phyloP scores from a whole-genome alignment of 805 yeast genomes.

The Saccharomycopsis synnaedendra region DNA sequence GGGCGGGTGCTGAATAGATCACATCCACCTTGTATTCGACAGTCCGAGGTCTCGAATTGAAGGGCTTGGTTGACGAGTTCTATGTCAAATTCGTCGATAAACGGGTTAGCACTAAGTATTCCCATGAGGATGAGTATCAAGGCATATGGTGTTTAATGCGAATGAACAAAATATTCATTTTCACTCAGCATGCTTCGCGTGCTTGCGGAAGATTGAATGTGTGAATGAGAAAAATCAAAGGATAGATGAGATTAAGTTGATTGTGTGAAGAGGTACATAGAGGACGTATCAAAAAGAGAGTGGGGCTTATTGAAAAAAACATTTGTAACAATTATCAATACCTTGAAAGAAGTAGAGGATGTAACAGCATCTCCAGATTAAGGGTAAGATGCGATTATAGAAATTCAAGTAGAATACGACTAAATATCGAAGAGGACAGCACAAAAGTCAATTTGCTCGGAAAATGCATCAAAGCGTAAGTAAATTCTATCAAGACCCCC shows the following conservation, averaged over 20 bases:
- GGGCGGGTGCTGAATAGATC: constrained; percentile 93
- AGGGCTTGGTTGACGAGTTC: constrained; percentile 83
- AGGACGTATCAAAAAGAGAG: too few species aligned
- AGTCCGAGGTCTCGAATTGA: constrained; percentile 64
- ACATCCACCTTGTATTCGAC: constrained; percentile 76
- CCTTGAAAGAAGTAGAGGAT: too few species aligned
- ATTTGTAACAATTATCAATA: too few species aligned
- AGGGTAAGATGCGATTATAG: too few species aligned
- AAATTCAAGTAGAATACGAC: too few species aligned
- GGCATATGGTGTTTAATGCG: neutral
- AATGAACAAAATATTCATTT: neutral
- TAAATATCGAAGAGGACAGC: too few species aligned
- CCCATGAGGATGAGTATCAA: neutral
- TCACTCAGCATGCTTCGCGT: too few species aligned
- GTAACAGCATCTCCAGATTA: too few species aligned
- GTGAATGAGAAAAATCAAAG: neutral
- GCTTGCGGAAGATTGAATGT: neutral
- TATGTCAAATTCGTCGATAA: constrained; percentile 87
- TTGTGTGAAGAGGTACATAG: neutral
- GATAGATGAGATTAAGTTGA: neutral
- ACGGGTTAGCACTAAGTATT: constrained; percentile 31
- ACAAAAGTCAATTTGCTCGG: too few species aligned
- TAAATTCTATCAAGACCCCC: too few species aligned
- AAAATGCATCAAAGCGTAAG: too few species aligned
- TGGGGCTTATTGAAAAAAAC: too few species aligned